Evolutionary conservation across 2,329 filamentous ascomycete species (phyloP).

Genomic region (Epichloe brachyelytri): DNA sequence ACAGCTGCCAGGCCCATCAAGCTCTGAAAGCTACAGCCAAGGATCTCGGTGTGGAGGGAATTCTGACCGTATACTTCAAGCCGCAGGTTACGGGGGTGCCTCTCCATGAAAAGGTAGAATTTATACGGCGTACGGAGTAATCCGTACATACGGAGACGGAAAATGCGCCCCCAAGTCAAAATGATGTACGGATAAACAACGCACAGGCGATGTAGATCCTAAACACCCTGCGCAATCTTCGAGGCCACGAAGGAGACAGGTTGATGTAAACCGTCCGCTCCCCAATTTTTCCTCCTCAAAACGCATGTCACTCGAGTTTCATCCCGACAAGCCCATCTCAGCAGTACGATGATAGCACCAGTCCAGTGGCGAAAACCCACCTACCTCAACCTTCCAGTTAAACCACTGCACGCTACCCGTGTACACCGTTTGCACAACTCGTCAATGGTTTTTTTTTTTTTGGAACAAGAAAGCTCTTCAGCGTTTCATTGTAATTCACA

Average conservation of each 20-base stretch:
- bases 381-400: neutral
- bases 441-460: neutral
- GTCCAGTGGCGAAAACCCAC: neutral
- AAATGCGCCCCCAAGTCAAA: no score
- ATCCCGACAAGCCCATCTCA: neutral
- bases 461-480: neutral
- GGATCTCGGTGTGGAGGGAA: conserved; percentile 20
- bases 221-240: neutral
- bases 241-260: neutral
- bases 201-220: no score
- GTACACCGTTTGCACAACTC: neutral
- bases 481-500: neutral
- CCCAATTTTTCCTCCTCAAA: neutral
- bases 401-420: neutral
- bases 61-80: conserved; percentile 30
- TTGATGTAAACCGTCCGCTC: neutral
- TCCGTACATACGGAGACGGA: no score
- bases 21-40: conserved; percentile 25
- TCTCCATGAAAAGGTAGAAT: neutral
- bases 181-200: neutral
- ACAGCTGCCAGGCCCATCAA: conserved; percentile 30
- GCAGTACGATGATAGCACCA: neutral
- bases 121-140: no score
- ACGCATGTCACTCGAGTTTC: neutral
- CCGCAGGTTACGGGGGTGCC: conserved; percentile 16